Conservation (phyloP, 2,329 filamentous ascomycete genomes). For the Colletotrichum graminicola region DNA sequence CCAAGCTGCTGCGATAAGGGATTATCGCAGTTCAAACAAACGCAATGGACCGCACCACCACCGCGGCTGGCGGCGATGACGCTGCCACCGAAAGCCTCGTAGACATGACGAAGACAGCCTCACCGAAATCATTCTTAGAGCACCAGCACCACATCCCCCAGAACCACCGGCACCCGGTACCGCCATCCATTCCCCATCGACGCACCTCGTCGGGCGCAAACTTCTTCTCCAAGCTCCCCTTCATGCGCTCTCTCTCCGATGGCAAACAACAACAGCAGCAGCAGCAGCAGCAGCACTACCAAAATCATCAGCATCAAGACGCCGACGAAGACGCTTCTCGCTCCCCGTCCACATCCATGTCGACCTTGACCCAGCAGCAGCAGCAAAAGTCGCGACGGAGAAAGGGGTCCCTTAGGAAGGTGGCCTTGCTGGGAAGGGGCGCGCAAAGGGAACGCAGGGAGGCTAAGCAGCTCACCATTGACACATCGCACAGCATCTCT, state of each 20-base stretch:
- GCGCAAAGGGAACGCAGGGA: conserved; percentile 72
- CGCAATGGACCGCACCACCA: conserved; percentile 25
- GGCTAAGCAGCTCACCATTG: conserved; percentile 58
- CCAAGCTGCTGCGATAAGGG: conserved; percentile 25
- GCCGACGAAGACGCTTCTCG: conserved; percentile 51
- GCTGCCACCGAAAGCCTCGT: conserved; percentile 5
- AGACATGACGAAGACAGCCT: conserved; percentile 5
- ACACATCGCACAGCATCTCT: conserved; percentile 52
- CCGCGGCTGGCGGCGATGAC: background rate
- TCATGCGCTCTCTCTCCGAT: conserved; percentile 66
- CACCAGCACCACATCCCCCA: background rate
- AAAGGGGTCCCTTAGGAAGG: conserved; percentile 88
- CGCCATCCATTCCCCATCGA: conserved; percentile 41
- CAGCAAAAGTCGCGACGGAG: conserved; percentile 72
- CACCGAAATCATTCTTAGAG: conserved; percentile 2
- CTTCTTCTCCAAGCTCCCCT: conserved; percentile 77
- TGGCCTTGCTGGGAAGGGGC: conserved; percentile 83
- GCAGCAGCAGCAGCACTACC: conserved; percentile 24
- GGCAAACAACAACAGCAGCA: conserved; percentile 42
- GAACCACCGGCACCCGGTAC: background rate
- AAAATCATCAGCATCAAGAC: conserved; percentile 43
- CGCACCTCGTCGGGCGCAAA: conserved; percentile 71
- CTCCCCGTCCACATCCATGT: conserved; percentile 46
- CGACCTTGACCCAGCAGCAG: conserved; percentile 52
- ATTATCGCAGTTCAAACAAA: conserved; percentile 28